Conservation (phyloP, 225 moss, liverwort and hornwort species). For the Marchantia polymorpha region DNA sequence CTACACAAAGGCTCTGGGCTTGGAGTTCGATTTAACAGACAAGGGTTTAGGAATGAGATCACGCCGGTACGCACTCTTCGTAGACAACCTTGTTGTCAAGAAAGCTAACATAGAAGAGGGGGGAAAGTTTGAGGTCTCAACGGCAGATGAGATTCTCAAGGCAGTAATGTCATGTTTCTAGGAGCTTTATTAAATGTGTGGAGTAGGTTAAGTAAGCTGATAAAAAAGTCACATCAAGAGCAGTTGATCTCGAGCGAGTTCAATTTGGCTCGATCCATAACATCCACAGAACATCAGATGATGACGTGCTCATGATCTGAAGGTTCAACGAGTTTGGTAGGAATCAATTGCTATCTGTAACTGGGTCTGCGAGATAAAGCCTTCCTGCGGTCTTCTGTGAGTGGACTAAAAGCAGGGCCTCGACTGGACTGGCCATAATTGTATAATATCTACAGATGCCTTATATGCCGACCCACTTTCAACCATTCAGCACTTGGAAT, state of each 20-base stretch:
- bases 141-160: conserved; percentile 54
- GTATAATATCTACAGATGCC: not conserved
- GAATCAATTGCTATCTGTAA: not conserved
- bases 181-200: not conserved
- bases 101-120: conserved; percentile 73
- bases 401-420: not conserved
- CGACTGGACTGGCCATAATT: not conserved
- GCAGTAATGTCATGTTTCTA: conserved; percentile 34
- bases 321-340: not conserved
- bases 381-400: not conserved
- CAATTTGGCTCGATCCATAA: not conserved
- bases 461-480: not conserved
- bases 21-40: conserved; percentile 75
- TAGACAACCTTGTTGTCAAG: conserved; percentile 57
- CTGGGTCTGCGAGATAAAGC: not conserved
- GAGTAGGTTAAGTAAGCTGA: too few species aligned
- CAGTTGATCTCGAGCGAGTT: too few species aligned
- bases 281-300: too few species aligned
- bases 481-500: not conserved
- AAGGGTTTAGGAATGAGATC: conserved; percentile 85
- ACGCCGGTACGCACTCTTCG: conserved; percentile 63
- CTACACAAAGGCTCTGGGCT: conserved; percentile 72
- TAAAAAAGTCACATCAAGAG: not conserved
- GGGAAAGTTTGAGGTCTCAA: conserved; percentile 60
- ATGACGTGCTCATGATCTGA: not conserved